Evolutionary conservation across 345 rosid species (phyloP).

Genomic region (Eucalyptus albens): DNA sequence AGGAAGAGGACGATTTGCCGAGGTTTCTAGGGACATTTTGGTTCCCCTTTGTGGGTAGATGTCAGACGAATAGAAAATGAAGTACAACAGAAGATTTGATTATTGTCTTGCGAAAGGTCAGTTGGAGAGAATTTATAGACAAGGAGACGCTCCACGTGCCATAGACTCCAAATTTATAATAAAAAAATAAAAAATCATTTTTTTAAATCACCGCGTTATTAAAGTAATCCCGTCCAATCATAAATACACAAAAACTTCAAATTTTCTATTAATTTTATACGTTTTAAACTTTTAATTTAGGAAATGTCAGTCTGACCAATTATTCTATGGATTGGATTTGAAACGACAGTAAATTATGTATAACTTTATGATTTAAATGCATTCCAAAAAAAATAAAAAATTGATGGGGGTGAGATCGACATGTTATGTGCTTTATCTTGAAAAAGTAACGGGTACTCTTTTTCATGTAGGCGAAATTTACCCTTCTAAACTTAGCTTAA

Average conservation of each 20-base stretch:
- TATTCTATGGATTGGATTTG: not conserved
- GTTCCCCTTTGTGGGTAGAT: not conserved
- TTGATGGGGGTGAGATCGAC: not conserved
- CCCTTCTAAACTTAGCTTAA: not conserved
- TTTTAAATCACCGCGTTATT: not conserved
- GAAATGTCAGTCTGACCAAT: not conserved
- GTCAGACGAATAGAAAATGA: not conserved
- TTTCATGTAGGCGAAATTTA: fast-evolving
- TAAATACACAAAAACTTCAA: not conserved
- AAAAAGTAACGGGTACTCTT: not conserved
- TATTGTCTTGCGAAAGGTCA: not conserved
- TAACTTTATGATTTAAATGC: not conserved
- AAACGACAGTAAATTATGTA: not conserved
- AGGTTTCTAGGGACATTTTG: not conserved
- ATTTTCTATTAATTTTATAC: not conserved
- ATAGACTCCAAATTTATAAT: no score
- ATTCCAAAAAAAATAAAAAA: not conserved
- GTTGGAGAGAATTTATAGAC: not conserved
- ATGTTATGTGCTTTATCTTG: not conserved
- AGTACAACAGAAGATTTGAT: not conserved
- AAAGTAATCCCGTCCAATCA: not conserved
- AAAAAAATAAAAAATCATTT: not conserved
- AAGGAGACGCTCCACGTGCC: not conserved
- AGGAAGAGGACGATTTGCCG: not conserved
- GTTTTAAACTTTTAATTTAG: not conserved